Base-by-base conservation (phyloP, 1,139 yeast genomes). In the Trichomonascaceae sp. region DNA sequence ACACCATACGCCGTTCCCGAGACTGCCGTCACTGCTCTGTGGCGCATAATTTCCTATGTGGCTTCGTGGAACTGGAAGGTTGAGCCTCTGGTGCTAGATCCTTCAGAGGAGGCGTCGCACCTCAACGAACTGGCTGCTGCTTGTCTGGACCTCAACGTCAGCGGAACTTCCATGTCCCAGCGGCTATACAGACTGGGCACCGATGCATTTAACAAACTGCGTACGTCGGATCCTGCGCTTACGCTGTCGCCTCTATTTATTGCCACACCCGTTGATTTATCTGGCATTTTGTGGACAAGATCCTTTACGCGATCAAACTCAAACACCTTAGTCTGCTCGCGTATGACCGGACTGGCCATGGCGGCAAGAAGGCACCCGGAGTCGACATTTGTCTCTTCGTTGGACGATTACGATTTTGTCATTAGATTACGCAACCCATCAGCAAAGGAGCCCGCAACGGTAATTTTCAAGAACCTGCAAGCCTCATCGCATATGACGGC, bases 61-160 rank as follows among this genome's bases (percentile, higher is more conserved):
- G 69, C 93, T 13, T 60, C 60, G 28, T 92, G 98, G 98, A 87
- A 89, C 54, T 89, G 98, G 98, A 76, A 73, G 47, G 93, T 80
- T 43, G 85, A 77, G 32, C 79, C 94, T 1, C 59, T 89, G 42
- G 69, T 87, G 37, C 60, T 89, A 43, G 95, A 87, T 50, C 11
- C 23, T 8, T 62, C 82, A 13, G 75, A 73, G 37, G 65, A 65
- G 36, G 66, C 67, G 17, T 66, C 65, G 25, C 60, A 57, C 28
- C 36, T 43, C 6, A 44, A 53, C 5, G n/a, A n/a, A n/a, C n/a
- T n/a, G n/a, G n/a, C n/a, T n/a, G n/a, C n/a, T n/a, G n/a, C n/a
- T n/a, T n/a, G n/a, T n/a, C n/a, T n/a, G n/a, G n/a, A n/a, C n/a
- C n/a, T n/a, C n/a, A 40, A 42, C 4, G 49, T 51, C 17, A 48